These are phyloP conservation scores for Hemileccinum impolitum DNA, from an alignment of 768 basidiomycete genomes.

Conservation along the genomic window DNA sequence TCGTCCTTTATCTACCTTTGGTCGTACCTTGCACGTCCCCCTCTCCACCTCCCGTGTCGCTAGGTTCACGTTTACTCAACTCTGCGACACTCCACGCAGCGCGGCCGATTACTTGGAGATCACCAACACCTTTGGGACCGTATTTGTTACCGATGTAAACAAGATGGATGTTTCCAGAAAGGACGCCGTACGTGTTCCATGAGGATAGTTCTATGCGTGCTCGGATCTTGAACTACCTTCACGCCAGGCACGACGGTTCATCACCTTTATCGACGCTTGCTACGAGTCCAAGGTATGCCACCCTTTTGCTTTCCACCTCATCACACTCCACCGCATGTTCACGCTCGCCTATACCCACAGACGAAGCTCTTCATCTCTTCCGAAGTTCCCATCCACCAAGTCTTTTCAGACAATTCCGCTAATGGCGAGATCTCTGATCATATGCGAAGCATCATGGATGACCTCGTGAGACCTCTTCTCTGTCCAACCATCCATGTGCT, in stretches of 20 bases:
- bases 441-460: constrained; percentile 93
- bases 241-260: constrained; percentile 83
- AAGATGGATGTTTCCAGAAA: constrained; percentile 85
- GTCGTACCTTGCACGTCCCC: constrained; percentile 74
- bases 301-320: not conserved
- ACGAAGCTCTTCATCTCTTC: constrained; percentile 91
- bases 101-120: constrained; percentile 97
- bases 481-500: not conserved
- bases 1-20: constrained; percentile 83
- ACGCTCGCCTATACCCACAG: constrained; percentile 58
- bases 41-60: constrained; percentile 79
- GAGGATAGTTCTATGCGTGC: not conserved
- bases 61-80: constrained; percentile 77
- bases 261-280: constrained; percentile 96
- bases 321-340: too few relatives aligned
- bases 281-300: constrained; percentile 79
- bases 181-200: constrained; percentile 59
- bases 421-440: constrained; percentile 63
- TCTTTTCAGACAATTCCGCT: constrained; percentile 74
- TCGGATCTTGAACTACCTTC: not conserved
- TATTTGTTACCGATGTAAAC: constrained; percentile 85
- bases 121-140: constrained; percentile 79
- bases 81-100: constrained; percentile 87
- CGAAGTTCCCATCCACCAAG: constrained; percentile 84
- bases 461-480: constrained; percentile 56